Conservation (phyloP, 495 filamentous ascomycete genomes). For the Monascus purpureus region DNA sequence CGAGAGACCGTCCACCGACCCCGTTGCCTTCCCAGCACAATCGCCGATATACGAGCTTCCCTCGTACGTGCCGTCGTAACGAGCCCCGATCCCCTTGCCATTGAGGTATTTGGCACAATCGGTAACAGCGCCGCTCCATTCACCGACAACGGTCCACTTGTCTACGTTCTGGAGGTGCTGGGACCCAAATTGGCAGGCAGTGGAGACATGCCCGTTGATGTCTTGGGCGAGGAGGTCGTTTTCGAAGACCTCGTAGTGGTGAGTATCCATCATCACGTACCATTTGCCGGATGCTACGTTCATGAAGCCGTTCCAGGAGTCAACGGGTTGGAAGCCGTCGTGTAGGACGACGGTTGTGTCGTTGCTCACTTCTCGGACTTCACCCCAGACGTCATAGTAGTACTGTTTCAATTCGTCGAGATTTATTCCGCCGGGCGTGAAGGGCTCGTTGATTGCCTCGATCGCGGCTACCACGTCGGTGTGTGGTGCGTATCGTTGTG, state of each 20-base stretch:
- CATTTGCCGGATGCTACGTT: slow-evolving; percentile 32
- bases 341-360: slow-evolving; percentile 47
- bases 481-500: slow-evolving; percentile 43
- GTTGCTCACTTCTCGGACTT: slow-evolving; percentile 33
- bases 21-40: slow-evolving; percentile 44
- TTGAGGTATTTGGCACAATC: slow-evolving; percentile 66
- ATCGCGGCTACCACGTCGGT: slow-evolving; percentile 55
- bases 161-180: slow-evolving; percentile 39
- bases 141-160: slow-evolving; percentile 60
- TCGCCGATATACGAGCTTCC: slow-evolving; percentile 35
- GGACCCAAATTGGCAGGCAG: slow-evolving; percentile 34
- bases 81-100: slow-evolving; percentile 50
- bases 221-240: slow-evolving; percentile 36
- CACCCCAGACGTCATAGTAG: slow-evolving; percentile 48
- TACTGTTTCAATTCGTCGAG: slow-evolving; percentile 41
- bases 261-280: slow-evolving; percentile 54
- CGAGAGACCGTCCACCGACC: slow-evolving; percentile 38
- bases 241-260: slow-evolving; percentile 59
- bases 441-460: slow-evolving; percentile 61
- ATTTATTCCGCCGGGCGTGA: slow-evolving; percentile 38
- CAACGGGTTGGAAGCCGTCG: slow-evolving; percentile 51
- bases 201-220: slow-evolving; percentile 33
- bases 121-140: slow-evolving; percentile 57
- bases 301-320: slow-evolving; percentile 63
- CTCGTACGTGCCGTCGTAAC: slow-evolving; percentile 52